Base-by-base conservation (phyloP, 1,284 basidiomycete species). In the Clitocybe nebularis region DNA sequence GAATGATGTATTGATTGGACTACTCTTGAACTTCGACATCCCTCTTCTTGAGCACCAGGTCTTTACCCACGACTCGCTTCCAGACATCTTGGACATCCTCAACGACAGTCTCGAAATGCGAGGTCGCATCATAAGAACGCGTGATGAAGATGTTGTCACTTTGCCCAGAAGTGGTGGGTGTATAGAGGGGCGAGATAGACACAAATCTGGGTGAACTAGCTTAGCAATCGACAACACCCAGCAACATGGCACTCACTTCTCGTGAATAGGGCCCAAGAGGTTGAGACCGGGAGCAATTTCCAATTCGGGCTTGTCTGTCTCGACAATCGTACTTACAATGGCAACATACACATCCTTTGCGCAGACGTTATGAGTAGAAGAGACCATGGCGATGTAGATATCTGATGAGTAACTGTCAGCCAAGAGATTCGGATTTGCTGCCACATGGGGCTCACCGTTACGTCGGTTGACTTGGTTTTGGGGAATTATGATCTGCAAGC, bases 301-400 rank as follows among this genome's bases (percentile, higher is more conserved):
- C 25, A 83, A 74, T 67, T 99, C 95, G 23, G 96, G 96, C 50
- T 78, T 84, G 61, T 84, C 79, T 1, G 95, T 98, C 74, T 99
- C 96, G 41, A 99, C 95, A 54, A 99, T 90, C 22, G 96, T 99
- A 52, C 93, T 97, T 51, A 99, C 96, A 55, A 98, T 98, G 22
- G 93, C 96, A 54, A 99, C 81, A 66, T 93, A 94, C 50, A 97
- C 71, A 60, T 93, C 92, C 66, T 92, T 90, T 4, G 95, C 90
- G 54, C 93, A 95, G 52, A 99, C 93, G 58, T 97, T 97, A 72
- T 99, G 96, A 10, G 93, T 93, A 23, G 89, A 83, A 2, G 95
- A 99, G 36, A 99, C 93, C 72, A 90, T 89, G 5, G 96, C 94
- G 58, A 99, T 89, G 74, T 99, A 99, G 63, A 99, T 99, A 70